A percentile compares a stretch with the other conserved stretches of the same genome.
Conservation (phyloP, 495 filamentous ascomycete genomes). For the Tuber brumale region DNA sequence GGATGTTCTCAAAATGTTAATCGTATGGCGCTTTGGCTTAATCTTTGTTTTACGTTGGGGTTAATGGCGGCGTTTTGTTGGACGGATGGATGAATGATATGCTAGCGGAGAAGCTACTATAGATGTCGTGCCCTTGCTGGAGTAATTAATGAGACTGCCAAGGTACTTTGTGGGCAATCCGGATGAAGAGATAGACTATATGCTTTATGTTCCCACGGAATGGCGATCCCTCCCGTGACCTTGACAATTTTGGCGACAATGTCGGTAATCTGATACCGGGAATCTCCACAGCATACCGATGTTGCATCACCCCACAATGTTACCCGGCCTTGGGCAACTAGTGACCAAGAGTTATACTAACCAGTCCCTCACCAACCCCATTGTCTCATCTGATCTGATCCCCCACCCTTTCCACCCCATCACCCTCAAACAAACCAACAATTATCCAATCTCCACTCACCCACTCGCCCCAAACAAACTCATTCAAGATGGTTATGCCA, state of each 20-base stretch:
- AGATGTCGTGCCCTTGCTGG: not conserved
- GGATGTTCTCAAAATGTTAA: not conserved
- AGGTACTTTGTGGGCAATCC: not conserved
- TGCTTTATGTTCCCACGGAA: not conserved
- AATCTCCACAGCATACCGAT: too few species aligned
- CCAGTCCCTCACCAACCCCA: not conserved
- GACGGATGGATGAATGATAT: not conserved
- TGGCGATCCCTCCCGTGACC: not conserved
- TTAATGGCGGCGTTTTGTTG: not conserved
- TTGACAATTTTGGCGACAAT: not conserved
- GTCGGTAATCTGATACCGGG: not conserved
- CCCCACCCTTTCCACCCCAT: conserved; percentile 8
- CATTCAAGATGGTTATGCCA: conserved; percentile 57
- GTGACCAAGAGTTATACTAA: not conserved
- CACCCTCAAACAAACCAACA: not conserved
- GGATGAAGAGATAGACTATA: not conserved
- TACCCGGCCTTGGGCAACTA: not conserved
- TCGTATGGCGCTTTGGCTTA: not conserved
- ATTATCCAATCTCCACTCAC: conserved; percentile 11
- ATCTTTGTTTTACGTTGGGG: not conserved
- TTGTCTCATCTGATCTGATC: conserved; percentile 16
- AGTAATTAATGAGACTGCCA: conserved; percentile 4
- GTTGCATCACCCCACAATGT: not conserved
- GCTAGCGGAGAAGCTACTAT: not conserved
- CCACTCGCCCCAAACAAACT: conserved; percentile 10